These are phyloP conservation scores for Allium sativum DNA, from an alignment of 106 monocot species.

Conservation along the genomic window DNA sequence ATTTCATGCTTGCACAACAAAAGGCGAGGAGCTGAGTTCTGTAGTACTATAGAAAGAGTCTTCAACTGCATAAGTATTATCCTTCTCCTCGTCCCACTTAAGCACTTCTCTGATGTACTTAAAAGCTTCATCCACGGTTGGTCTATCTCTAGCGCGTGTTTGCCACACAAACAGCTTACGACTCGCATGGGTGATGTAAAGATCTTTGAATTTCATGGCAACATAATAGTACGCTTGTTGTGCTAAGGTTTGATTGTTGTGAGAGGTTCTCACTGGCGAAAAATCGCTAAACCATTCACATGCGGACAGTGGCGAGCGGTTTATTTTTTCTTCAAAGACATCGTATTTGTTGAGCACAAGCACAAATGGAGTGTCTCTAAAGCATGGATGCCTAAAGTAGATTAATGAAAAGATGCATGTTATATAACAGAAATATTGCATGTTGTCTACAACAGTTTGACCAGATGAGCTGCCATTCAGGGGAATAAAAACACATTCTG, in stretches of 20 bases:
- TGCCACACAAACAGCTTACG: conserved; percentile 82
- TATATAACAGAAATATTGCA: too few relatives aligned
- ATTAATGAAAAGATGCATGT: too few relatives aligned
- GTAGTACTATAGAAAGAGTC: conserved; percentile 85
- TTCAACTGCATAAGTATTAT: conserved; percentile 38
- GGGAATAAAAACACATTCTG: too few relatives aligned
- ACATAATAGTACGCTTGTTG: conserved; percentile 83
- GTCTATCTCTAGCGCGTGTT: conserved; percentile 51
- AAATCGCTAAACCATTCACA: conserved; percentile 92
- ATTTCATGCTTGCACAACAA: conserved; percentile 29
- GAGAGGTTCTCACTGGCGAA: conserved; percentile 47
- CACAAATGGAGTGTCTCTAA: conserved; percentile 62
- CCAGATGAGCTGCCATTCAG: too few relatives aligned
- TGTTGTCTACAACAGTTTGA: too few relatives aligned
- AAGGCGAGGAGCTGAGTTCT: conserved; percentile 61
- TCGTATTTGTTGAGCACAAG: conserved; percentile 89
- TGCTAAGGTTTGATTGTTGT: conserved; percentile 58
- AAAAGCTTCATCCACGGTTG: conserved; percentile 67
- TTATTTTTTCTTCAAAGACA: conserved; percentile 78
- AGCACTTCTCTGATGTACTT: conserved; percentile 85
- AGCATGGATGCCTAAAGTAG: conserved; percentile 64
- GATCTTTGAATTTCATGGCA: conserved; percentile 83
- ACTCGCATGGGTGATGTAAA: conserved; percentile 43
- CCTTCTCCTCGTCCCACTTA: conserved; percentile 76
- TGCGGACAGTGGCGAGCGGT: conserved; percentile 19